Conservation (phyloP, 176 grass and related monocot genomes). For the Aegilops sharonensis region DNA sequence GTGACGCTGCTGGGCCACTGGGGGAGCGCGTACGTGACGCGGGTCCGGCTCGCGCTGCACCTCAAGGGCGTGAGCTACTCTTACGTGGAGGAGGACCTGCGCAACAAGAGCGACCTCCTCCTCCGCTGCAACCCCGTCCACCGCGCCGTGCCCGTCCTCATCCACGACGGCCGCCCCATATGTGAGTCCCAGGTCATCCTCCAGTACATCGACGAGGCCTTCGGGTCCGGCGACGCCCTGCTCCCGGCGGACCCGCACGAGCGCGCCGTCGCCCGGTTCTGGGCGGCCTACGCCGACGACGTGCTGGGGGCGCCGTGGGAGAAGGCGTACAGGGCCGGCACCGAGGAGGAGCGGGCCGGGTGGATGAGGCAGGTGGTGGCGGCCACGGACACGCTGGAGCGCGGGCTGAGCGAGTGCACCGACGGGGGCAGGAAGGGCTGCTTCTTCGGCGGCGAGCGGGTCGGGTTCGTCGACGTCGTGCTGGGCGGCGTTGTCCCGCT, state of each 20-base stretch:
- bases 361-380: not conserved
- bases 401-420: slow-evolving; percentile 24
- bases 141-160: slow-evolving; percentile 49
- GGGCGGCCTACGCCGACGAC: slow-evolving; percentile 39
- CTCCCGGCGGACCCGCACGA: slow-evolving; percentile 31
- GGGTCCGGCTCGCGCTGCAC: slow-evolving; percentile 41
- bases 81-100: slow-evolving; percentile 45
- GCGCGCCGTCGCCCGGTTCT: slow-evolving; percentile 31
- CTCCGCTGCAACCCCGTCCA: slow-evolving; percentile 54
- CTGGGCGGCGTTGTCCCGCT: slow-evolving; percentile 13
- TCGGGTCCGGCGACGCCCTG: not conserved
- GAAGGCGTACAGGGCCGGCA: not conserved
- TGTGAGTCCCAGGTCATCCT: slow-evolving; percentile 41
- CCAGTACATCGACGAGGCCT: slow-evolving; percentile 56
- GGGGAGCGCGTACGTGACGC: slow-evolving; percentile 27
- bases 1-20: slow-evolving; percentile 46
- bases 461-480: slow-evolving; percentile 51
- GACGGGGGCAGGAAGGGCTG: slow-evolving; percentile 8
- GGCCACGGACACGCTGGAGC: slow-evolving; percentile 31
- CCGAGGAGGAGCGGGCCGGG: not conserved
- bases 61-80: slow-evolving; percentile 48
- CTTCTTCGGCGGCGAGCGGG: slow-evolving; percentile 50
- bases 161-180: slow-evolving; percentile 24
- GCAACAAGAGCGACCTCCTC: slow-evolving; percentile 53
- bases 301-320: slow-evolving; percentile 25